Evolutionary conservation across 2,329 filamentous ascomycete genomes (phyloP), one percentile per base, ranked within the genome.

Genomic region (Magnaporthiopsis rhizophila): DNA sequence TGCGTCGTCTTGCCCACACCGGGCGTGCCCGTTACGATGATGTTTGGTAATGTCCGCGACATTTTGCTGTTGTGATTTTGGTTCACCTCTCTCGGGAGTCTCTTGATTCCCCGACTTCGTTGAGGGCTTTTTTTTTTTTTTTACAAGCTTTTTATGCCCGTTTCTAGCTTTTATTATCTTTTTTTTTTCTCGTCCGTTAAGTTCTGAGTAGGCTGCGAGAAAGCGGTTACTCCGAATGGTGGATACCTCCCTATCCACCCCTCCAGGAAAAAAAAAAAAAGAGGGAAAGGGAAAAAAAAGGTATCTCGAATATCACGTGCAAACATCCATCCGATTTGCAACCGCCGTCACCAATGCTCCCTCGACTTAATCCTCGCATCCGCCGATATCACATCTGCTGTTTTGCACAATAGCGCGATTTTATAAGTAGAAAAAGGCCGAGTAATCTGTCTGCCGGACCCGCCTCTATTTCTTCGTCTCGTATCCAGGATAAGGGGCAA

Each of bases 1-100:
- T 97, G 93, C 9, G 91, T 96, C 24, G 93, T 97, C 80, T 99
- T 99, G 72, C 95, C 95, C 34, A 96, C 92, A 64, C 95, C 95
- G 0, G 95, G 95, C 26, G 95, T 99, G 68, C 95, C 95, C 57
- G 95, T 98, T 69, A 99, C 83, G 69, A 99, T 89, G 72, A 99
- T 92, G 76, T 98, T 99, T 36, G 95, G 95, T 67, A 78, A 77
- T 36, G 74, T 78, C 69, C 86, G 80, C 73, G 79, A 77, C 65
- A 69, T 77, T 62, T 38, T 26, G 12, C 12, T 65, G 26, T 34
- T 18, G 26, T 26, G 24, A 15, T 62, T n/a, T 59, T 11, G 34
- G 8, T n/a, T 18, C 13, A 21, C 45, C 38, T 60, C 24, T 28
- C 58, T 59, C n/a, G 21, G 4, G 18, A 11, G 0, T 53, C 45